Evolutionary conservation across 2,329 filamentous ascomycete species (phyloP).

Genomic region (Arthrocladium fulminans): DNA sequence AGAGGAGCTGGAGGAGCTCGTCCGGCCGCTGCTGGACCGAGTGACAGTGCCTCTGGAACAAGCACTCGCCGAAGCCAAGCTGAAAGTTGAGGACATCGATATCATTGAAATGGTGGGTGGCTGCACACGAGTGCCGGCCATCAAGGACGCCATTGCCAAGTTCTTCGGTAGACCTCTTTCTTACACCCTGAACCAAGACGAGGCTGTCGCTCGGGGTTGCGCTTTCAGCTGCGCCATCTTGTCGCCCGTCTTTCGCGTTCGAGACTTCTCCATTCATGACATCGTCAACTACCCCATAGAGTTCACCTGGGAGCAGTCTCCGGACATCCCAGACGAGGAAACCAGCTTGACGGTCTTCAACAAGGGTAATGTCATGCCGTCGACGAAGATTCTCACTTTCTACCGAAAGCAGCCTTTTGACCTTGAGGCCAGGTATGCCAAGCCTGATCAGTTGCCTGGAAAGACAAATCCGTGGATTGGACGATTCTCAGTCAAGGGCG

Average conservation of each 20-base stretch:
- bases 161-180: constrained; percentile 92
- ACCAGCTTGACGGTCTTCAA: constrained; percentile 96
- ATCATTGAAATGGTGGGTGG: constrained; percentile 88
- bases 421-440: constrained; percentile 86
- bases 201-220: constrained; percentile 89
- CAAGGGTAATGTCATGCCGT: constrained; percentile 92
- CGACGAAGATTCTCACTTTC: constrained; percentile 98
- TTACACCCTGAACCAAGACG: constrained; percentile 96
- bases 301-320: constrained; percentile 97
- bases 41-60: constrained; percentile 71
- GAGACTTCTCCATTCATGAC: constrained; percentile 95
- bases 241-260: constrained; percentile 94
- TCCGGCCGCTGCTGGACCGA: constrained; percentile 72
- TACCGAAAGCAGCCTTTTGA: constrained; percentile 98
- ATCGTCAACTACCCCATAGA: constrained; percentile 98
- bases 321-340: constrained; percentile 96
- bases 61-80: constrained; percentile 85
- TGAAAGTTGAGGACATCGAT: constrained; percentile 88
- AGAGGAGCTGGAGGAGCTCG: constrained; percentile 84
- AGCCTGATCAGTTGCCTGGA: constrained; percentile 76
- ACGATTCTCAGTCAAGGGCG: constrained; percentile 93
- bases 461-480: constrained; percentile 93
- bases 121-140: constrained; percentile 80
- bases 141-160: constrained; percentile 80
- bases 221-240: constrained; percentile 97